A percentile compares a stretch with the other conserved stretches of the same genome.
Conservation (phyloP, 371 early-diverging fungal species). For the Gilbertella persicaria region DNA sequence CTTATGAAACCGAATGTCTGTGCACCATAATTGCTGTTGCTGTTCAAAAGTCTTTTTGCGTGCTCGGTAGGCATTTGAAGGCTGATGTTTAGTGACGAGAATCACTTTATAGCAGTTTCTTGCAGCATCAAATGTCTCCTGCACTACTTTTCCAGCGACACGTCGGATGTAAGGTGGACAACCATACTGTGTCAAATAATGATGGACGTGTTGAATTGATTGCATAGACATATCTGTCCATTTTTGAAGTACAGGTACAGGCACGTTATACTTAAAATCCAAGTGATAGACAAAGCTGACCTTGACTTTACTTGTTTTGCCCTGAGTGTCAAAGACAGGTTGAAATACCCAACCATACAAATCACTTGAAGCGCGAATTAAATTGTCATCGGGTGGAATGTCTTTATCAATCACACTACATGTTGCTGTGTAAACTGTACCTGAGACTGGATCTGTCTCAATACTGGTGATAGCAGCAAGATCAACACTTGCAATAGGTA, state of each 20-base stretch:
- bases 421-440: slow-evolving; percentile 57
- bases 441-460: slow-evolving; percentile 55
- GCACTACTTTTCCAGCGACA: slow-evolving; percentile 46
- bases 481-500: slow-evolving; percentile 44
- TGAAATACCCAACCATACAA: slow-evolving; percentile 65
- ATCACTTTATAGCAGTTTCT: slow-evolving; percentile 29
- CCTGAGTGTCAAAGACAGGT: slow-evolving; percentile 43
- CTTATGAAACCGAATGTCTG: slow-evolving; percentile 43
- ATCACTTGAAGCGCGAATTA: slow-evolving; percentile 51
- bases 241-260: slow-evolving; percentile 33
- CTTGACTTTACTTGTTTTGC: slow-evolving; percentile 43
- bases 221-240: slow-evolving; percentile 23
- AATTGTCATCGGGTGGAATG: slow-evolving; percentile 48
- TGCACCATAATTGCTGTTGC: slow-evolving; percentile 30
- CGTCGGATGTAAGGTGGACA: slow-evolving; percentile 59
- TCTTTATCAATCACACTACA: slow-evolving; percentile 58
- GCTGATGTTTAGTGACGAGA: slow-evolving; percentile 44
- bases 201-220: slow-evolving; percentile 35
- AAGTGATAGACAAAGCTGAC: slow-evolving; percentile 59
- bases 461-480: slow-evolving; percentile 53
- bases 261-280: slow-evolving; percentile 46
- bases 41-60: slow-evolving; percentile 24
- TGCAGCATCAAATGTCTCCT: slow-evolving; percentile 34
- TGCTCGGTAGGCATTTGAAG: slow-evolving; percentile 39
- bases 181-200: slow-evolving; percentile 48